Evolutionary conservation across 1,284 basidiomycete genomes (phyloP), one percentile per base, ranked within the genome.

Genomic region (Moesziomyces sp.): DNA sequence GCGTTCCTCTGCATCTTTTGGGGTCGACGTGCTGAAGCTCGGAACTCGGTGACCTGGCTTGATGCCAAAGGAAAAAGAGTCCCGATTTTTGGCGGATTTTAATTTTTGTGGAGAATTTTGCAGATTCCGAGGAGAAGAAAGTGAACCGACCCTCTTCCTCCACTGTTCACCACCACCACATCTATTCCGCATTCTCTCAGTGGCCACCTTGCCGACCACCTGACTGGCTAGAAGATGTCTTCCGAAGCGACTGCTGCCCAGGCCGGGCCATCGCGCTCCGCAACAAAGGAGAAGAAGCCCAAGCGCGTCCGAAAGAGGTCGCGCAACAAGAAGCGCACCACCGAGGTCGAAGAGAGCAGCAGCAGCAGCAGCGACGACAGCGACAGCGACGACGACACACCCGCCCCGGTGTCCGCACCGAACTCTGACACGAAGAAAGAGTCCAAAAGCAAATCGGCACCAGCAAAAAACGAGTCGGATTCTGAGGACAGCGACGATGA

Each of bases 271-370:
- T 63, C 58, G 14, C 42, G 40, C 46, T 47, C 52, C 21, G 53
- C 60, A 2, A 46, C 56, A 10, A 60, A 61, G 46, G 69, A 72
- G 11, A 46, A 51, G 13, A 73, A 67, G 45, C 35, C 44, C 5
- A 73, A 73, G 38, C 54, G 70, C 10, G 8, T 52, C 23, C 55
- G 64, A 23, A 73, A 68, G 54, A 46, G 69, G 52, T 46, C 24
- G 52, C 60, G 61, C 23, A 74, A 65, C 58, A 69, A 68, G 56
- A 74, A 69, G 49, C 61, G 66, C 28, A 74, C 65, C 21, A 38
- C 46, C 24, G 62, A 63, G 52, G 57, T 55, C n/a, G 66, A 69
- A 48, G 66, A 68, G 46, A 48, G 52, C 47, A 54, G 48, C 47
- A 30, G 65, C 52, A 54, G 59, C 45, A 51, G 55, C 34, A 57